Evolutionary conservation across 192 early-diverging fungal genomes (phyloP).

Genomic region (Coemansia sp.): DNA sequence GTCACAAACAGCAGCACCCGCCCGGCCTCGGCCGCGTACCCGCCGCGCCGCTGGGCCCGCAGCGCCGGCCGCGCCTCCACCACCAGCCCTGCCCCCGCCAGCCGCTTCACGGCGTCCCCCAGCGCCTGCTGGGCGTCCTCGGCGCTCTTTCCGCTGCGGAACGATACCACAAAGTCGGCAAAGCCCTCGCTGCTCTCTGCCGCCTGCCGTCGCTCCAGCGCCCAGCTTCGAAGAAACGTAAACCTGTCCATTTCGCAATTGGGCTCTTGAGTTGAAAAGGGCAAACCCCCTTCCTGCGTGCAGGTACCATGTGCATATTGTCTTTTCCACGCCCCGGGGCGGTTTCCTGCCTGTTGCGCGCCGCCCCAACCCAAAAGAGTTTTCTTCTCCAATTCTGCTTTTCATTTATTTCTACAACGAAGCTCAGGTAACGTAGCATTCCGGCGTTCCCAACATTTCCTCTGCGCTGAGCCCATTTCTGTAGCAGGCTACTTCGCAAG

Average conservation of each 20-base stretch:
- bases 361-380: too few species aligned
- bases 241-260: too few species aligned
- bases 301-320: too few species aligned
- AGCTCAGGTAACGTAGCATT: conserved; percentile 8
- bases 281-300: too few species aligned
- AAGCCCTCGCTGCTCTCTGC: conserved; percentile 7
- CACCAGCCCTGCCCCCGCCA: conserved; percentile 60
- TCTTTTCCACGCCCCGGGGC: too few species aligned
- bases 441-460: too few species aligned
- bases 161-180: conserved; percentile 47
- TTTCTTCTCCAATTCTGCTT: too few species aligned
- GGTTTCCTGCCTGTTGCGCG: too few species aligned
- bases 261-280: too few species aligned
- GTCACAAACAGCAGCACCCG: conserved; percentile 64
- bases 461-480: not conserved
- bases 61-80: conserved; percentile 62
- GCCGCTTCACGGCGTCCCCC: conserved; percentile 54
- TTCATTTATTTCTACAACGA: conserved; percentile 3
- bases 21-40: conserved; percentile 19
- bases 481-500: conserved; percentile 31
- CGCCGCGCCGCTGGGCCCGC: conserved; percentile 5
- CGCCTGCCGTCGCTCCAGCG: conserved; percentile 19
- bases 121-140: conserved; percentile 49
- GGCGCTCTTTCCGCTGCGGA: conserved; percentile 9
- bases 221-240: conserved; percentile 31